phyloP scores from a whole-genome alignment of 2,329 filamentous ascomycete species.

The Aureobasidium sp. region DNA sequence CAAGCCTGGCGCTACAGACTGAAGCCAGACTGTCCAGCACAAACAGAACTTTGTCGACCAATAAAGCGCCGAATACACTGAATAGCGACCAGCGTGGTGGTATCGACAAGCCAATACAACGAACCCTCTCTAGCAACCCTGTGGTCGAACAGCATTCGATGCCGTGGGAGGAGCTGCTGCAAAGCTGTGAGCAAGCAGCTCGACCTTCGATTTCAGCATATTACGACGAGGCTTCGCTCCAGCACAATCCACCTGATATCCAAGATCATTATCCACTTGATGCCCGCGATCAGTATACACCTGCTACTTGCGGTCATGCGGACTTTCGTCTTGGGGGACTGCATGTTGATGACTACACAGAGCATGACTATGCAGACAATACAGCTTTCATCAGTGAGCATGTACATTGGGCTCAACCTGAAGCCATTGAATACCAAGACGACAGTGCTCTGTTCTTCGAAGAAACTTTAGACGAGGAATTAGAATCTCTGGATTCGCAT shows the following conservation, averaged over 20 bases:
- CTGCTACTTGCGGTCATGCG: neutral
- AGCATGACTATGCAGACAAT: neutral
- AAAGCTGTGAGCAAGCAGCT: neutral
- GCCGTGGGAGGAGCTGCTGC: neutral
- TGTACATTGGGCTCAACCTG: neutral
- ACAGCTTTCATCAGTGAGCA: neutral
- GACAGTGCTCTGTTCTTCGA: neutral
- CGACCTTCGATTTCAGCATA: neutral
- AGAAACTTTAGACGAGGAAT: neutral
- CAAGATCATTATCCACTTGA: neutral
- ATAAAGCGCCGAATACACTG: neutral
- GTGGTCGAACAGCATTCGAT: neutral
- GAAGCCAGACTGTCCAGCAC: neutral
- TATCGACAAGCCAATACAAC: neutral
- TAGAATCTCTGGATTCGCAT: neutral
- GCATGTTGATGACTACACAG: neutral
- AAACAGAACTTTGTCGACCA: neutral
- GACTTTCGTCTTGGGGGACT: neutral
- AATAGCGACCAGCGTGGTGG: neutral
- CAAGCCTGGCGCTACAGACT: neutral
- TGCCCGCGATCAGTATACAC: neutral
- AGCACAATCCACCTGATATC: neutral
- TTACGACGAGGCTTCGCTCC: neutral
- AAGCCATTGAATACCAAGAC: neutral
- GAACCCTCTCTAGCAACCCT: neutral